Evolutionary conservation across 257 asterid genomes (phyloP).

Genomic region (Paraleonurus japonicus): DNA sequence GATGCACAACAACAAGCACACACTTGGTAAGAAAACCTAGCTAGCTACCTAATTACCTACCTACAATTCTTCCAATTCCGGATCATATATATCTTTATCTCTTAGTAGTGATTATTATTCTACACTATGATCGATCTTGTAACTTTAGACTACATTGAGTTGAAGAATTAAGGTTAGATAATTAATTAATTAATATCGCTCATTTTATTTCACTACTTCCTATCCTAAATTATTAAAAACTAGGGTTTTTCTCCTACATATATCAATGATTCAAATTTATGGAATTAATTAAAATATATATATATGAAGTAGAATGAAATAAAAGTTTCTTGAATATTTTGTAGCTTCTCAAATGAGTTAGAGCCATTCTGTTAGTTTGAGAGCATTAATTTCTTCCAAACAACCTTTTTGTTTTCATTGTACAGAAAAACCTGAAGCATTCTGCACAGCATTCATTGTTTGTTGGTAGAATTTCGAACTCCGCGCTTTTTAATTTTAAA

Average conservation of each 20-base stretch:
- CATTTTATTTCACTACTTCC: neutral
- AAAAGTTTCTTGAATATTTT: neutral
- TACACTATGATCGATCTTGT: constrained; percentile 20
- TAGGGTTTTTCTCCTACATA: no score
- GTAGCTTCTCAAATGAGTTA: neutral
- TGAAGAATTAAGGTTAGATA: neutral
- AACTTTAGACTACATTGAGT: neutral
- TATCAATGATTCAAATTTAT: no score
- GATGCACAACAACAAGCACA: constrained; percentile 55
- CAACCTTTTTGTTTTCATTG: constrained; percentile 29
- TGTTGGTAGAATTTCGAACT: constrained; percentile 26
- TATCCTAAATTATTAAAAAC: no score
- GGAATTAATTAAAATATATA: no score
- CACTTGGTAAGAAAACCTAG: constrained; percentile 46
- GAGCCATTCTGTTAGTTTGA: constrained; percentile 16
- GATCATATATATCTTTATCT: neutral
- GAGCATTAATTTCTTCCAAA: constrained; percentile 30
- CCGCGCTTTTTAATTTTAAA: neutral
- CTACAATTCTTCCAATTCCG: no score
- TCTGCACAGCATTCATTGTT: constrained; percentile 32
- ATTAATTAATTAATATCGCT: no score
- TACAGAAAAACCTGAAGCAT: constrained; percentile 33
- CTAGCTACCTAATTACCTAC: neutral
- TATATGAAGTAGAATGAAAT: neutral
- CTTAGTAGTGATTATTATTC: neutral